A percentile compares a stretch with the other conserved stretches of the same genome.
phyloP scores from a whole-genome alignment of 1,284 basidiomycete species.

The Irpex sp. region DNA sequence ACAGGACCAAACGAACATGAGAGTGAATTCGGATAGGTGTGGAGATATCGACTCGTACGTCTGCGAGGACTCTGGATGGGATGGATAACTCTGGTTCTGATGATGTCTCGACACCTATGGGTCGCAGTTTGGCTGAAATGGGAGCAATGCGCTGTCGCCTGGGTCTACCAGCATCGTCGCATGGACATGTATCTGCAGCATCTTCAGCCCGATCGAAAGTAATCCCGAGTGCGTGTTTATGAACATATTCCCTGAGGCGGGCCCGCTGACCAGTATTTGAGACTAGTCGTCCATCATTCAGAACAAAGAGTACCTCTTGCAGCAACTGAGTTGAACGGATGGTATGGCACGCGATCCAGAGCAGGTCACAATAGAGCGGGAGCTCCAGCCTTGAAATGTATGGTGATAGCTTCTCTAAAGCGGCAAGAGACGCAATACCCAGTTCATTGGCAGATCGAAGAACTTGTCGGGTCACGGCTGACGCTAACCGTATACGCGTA shows the following conservation, averaged over 20 bases:
- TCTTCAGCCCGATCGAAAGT: constrained; percentile 62
- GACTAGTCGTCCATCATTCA: constrained; percentile 44
- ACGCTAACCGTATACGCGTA: constrained; percentile 29
- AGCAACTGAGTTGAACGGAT: constrained; percentile 47
- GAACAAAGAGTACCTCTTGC: constrained; percentile 55
- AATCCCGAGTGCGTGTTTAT: constrained; percentile 51
- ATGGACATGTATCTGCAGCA: constrained; percentile 61
- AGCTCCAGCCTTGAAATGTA: constrained; percentile 39
- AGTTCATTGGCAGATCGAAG: constrained; percentile 51
- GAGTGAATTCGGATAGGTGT: constrained; percentile 52
- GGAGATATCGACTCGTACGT: constrained; percentile 50
- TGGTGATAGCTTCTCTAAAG: constrained; percentile 47
- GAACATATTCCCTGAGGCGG: constrained; percentile 34
- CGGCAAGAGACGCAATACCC: constrained; percentile 51
- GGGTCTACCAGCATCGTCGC: constrained; percentile 50
- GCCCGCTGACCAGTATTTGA: neutral
- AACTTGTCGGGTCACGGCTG: constrained; percentile 41
- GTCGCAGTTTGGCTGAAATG: constrained; percentile 17
- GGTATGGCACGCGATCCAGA: constrained; percentile 46
- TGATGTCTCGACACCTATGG: neutral
- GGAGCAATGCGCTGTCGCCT: constrained; percentile 18
- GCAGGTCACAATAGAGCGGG: constrained; percentile 44
- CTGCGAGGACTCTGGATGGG: constrained; percentile 42
- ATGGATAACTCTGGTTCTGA: constrained; percentile 6
- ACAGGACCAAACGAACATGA: constrained; percentile 57